Evolutionary conservation across 192 early-diverging fungal genomes (phyloP).

Genomic region (Coemansia sp.): DNA sequence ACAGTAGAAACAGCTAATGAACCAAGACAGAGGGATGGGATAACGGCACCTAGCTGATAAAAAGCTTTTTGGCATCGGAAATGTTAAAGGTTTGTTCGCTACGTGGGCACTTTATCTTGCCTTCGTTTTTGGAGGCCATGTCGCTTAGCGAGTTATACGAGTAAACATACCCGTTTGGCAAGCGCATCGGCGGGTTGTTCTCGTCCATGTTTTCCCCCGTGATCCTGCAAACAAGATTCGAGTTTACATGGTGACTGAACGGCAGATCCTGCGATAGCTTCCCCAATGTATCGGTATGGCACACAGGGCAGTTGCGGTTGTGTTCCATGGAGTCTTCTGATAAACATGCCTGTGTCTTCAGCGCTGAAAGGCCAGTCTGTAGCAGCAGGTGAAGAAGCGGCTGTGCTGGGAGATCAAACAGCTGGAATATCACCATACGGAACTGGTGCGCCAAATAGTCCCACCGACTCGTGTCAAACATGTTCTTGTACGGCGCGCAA

Average conservation of each 20-base stretch:
- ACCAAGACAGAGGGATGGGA: too few species aligned
- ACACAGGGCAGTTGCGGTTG: constrained; percentile 96
- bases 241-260: constrained; percentile 93
- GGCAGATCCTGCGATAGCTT: constrained; percentile 82
- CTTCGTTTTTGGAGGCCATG: constrained; percentile 64
- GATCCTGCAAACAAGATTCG: constrained; percentile 89
- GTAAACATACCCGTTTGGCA: constrained; percentile 97
- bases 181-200: constrained; percentile 91
- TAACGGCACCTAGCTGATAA: constrained; percentile 63
- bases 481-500: constrained; percentile 76
- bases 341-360: constrained; percentile 86
- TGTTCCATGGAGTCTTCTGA: constrained; percentile 64
- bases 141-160: constrained; percentile 71
- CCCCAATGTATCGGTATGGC: constrained; percentile 81
- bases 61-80: constrained; percentile 72
- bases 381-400: constrained; percentile 84
- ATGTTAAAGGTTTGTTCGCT: constrained; percentile 61
- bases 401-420: constrained; percentile 85
- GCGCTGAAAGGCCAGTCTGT: constrained; percentile 93
- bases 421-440: constrained; percentile 79
- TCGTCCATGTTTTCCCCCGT: constrained; percentile 94
- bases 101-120: constrained; percentile 71
- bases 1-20: too few species aligned
- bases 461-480: constrained; percentile 70
- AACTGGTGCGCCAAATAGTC: constrained; percentile 74